phyloP scores from a whole-genome alignment of 495 filamentous ascomycete species.

The Aspergillus asperescens region DNA sequence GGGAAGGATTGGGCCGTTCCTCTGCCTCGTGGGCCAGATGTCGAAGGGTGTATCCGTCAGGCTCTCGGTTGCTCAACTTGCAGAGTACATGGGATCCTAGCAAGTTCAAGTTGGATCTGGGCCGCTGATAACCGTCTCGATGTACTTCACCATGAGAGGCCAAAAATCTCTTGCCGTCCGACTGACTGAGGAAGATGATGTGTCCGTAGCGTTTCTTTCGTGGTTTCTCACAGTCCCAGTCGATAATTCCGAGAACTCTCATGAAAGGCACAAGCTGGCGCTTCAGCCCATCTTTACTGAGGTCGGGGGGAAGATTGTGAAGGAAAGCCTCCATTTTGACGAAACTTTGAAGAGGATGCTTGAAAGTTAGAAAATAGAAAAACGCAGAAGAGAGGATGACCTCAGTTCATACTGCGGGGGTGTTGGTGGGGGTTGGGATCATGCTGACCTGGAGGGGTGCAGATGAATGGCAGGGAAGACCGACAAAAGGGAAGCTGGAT shows the following conservation, averaged over 20 bases:
- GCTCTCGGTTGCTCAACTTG: slow-evolving; percentile 33
- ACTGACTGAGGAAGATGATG: slow-evolving; percentile 31
- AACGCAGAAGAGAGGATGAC: background rate
- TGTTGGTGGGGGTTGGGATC: no score
- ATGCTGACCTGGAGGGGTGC: no score
- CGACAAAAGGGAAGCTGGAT: no score
- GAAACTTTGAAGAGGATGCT: background rate
- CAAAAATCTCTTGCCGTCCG: slow-evolving; percentile 32
- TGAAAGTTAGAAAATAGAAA: background rate
- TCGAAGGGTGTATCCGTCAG: slow-evolving; percentile 33
- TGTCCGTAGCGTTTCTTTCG: slow-evolving; percentile 25
- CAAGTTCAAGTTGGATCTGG: slow-evolving; percentile 30
- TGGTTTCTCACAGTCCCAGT: slow-evolving; percentile 33
- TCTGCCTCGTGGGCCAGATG: slow-evolving; percentile 24
- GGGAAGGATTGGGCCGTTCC: slow-evolving; percentile 2
- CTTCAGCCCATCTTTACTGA: slow-evolving; percentile 28
- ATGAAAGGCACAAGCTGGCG: slow-evolving; percentile 33
- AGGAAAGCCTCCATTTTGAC: slow-evolving; percentile 38
- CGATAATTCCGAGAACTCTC: slow-evolving; percentile 23
- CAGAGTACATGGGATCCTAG: slow-evolving; percentile 36
- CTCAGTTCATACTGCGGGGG: no score
- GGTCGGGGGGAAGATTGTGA: slow-evolving; percentile 29
- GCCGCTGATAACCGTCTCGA: background rate
- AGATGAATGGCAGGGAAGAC: no score
- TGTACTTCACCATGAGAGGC: slow-evolving; percentile 19